A percentile compares a stretch with the other conserved stretches of the same genome.
phyloP scores from a whole-genome alignment of 257 asterid genomes.

The Voacanga thouarsii region DNA sequence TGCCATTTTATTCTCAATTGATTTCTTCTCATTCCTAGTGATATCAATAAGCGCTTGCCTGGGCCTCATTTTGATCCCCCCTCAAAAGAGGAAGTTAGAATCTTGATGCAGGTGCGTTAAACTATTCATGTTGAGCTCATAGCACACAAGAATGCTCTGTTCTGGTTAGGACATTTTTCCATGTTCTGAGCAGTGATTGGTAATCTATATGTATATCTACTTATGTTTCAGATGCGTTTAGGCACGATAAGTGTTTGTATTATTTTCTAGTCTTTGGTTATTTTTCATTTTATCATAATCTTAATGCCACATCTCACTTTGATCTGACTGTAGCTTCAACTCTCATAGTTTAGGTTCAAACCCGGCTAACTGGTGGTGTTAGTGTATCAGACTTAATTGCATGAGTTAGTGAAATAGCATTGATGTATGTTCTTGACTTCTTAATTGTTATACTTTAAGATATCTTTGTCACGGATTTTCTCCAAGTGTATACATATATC shows the following conservation, averaged over 20 bases:
- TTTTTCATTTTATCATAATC: background rate
- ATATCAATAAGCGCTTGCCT: slow-evolving; percentile 83
- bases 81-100: slow-evolving; percentile 55
- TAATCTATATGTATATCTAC: background rate
- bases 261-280: background rate
- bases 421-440: background rate
- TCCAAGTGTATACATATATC: background rate
- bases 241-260: background rate
- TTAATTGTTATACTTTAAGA: too few species aligned
- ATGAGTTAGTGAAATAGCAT: background rate
- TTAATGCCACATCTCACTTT: background rate
- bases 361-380: background rate
- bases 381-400: background rate
- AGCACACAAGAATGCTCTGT: background rate
- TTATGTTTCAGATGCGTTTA: background rate
- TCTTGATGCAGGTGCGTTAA: slow-evolving; percentile 53
- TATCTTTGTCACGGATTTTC: background rate
- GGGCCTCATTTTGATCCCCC: slow-evolving; percentile 98
- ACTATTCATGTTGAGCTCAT: background rate
- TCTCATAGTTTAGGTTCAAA: background rate
- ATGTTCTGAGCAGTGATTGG: background rate
- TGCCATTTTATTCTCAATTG: background rate
- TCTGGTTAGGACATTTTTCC: background rate
- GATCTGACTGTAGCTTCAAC: background rate
- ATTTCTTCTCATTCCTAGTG: slow-evolving; percentile 42